These are phyloP conservation scores for Poa pratensis DNA, from an alignment of 176 grass and related monocot genomes.

Conservation along the genomic window DNA sequence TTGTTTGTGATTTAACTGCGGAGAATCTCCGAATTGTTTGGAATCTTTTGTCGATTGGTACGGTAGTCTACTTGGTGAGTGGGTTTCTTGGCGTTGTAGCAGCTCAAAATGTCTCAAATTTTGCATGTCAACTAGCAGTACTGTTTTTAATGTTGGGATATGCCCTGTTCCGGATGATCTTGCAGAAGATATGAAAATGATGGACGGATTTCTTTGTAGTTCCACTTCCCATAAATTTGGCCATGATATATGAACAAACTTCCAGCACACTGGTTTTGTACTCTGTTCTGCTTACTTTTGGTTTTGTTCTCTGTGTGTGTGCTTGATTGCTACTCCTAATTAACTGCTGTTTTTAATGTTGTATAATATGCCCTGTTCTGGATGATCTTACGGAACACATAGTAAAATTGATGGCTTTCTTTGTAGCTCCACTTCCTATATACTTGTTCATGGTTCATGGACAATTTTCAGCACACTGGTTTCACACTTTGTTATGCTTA, in stretches of 20 bases:
- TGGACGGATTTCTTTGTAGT: not conserved
- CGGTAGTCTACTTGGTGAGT: not conserved
- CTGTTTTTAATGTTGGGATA: not conserved
- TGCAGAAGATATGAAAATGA: not conserved
- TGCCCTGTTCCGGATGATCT: not conserved
- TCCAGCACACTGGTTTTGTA: not conserved
- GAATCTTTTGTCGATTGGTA: not conserved
- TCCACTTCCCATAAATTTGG: not conserved
- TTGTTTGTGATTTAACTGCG: not conserved
- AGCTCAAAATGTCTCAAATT: not conserved
- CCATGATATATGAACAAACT: not conserved
- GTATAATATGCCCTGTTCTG: no score
- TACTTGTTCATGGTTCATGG: not conserved
- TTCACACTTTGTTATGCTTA: not conserved
- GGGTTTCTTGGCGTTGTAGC: not conserved
- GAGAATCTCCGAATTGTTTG: not conserved
- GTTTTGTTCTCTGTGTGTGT: not conserved
- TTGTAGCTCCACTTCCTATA: not conserved
- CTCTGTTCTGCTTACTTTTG: not conserved
- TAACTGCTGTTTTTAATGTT: not conserved
- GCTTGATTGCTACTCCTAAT: not conserved
- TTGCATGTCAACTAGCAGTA: not conserved
- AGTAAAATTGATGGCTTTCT: not conserved
- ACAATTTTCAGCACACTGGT: not conserved
- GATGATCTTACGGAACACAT: not conserved